These are phyloP conservation scores for Neopestalotiopsis rosae DNA, from an alignment of 2,329 filamentous ascomycete species.

Conservation along the genomic window DNA sequence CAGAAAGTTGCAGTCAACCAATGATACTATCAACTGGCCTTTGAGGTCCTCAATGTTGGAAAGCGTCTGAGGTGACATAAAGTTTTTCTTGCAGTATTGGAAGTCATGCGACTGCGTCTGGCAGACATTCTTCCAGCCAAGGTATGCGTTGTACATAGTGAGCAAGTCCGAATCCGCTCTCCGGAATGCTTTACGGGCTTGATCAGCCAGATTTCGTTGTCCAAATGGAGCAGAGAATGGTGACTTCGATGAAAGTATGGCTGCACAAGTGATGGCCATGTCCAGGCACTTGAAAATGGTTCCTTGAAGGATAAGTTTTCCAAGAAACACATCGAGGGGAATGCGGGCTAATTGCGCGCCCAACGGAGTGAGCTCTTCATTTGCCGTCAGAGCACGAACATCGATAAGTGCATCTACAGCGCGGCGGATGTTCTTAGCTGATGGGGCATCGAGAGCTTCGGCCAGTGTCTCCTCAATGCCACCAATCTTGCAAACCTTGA, in stretches of 20 bases:
- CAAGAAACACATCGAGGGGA: conserved; percentile 91
- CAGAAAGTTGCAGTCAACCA: conserved; percentile 86
- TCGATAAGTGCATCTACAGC: conserved; percentile 94
- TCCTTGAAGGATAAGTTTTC: conserved; percentile 88
- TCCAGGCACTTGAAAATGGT: conserved; percentile 90
- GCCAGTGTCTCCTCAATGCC: conserved; percentile 89
- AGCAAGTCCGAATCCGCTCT: conserved; percentile 89
- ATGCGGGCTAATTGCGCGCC: conserved; percentile 86
- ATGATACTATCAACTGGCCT: conserved; percentile 82
- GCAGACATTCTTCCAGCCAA: conserved; percentile 85
- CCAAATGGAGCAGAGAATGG: conserved; percentile 90
- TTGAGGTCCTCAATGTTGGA: conserved; percentile 95
- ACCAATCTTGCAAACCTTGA: conserved; percentile 96
- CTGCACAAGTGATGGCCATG: conserved; percentile 88
- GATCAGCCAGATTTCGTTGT: conserved; percentile 80
- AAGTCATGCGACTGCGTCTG: conserved; percentile 76
- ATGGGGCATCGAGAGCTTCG: conserved; percentile 88
- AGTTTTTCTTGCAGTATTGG: conserved; percentile 94
- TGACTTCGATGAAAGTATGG: conserved; percentile 92
- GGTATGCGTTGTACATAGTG: conserved; percentile 93
- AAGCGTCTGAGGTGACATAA: conserved; percentile 85
- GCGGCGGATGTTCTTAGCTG: conserved; percentile 87
- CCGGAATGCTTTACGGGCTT: conserved; percentile 78
- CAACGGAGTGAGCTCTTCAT: conserved; percentile 85
- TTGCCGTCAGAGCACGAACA: conserved; percentile 82